Base-by-base conservation (phyloP, 208 protist species). In the Crithidia brevicula region DNA sequence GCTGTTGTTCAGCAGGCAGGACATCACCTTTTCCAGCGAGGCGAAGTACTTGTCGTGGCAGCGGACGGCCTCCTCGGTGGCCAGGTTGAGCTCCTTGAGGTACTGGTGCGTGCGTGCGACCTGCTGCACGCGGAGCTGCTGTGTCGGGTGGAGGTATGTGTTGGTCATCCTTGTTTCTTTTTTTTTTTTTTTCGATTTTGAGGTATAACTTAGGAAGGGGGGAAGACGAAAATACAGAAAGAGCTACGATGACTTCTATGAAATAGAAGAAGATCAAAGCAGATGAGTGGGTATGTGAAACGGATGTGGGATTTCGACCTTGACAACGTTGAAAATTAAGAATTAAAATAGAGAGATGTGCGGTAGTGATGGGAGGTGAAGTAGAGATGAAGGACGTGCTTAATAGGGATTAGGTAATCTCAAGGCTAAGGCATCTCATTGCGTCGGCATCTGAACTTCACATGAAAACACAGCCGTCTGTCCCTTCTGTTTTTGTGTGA, bases 31-130 rank as follows among this genome's bases (percentile, higher is more conserved):
- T 11, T 57, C 34, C 22, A 67, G 23, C 13, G 61, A 16, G 11
- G 47, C 47, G 22, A 56, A 25, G 47, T 57, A 57, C 23, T 46
- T 28, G 46, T 56, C 47, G 47, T 67, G 47, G 61, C 38, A 57
- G 6, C 13, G 25, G 31, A 65, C 36, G 10, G 61, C 36, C 30
- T 67, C 50, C n/a, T 36, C 50, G 15, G 62, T 49, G 18, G 62
- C 38, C 23, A 45, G 23, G 49, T 33, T 23, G 15, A 67, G 34
- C 16, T n/a, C 28, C 28, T 45, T 51, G 18, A 58, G 47, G 23
- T n/a, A 20, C 23, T 45, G 36, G 62, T 58, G 36, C 40, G 13
- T 31, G 10, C 3, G 27, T 2, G 27, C 3, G 9, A 49, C 18
- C 22, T 43, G 50, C 25, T 6, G 25, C 0, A 31, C n/a, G 5